phyloP scores from a whole-genome alignment of 129 eudicot species.

The Centella asiatica region DNA sequence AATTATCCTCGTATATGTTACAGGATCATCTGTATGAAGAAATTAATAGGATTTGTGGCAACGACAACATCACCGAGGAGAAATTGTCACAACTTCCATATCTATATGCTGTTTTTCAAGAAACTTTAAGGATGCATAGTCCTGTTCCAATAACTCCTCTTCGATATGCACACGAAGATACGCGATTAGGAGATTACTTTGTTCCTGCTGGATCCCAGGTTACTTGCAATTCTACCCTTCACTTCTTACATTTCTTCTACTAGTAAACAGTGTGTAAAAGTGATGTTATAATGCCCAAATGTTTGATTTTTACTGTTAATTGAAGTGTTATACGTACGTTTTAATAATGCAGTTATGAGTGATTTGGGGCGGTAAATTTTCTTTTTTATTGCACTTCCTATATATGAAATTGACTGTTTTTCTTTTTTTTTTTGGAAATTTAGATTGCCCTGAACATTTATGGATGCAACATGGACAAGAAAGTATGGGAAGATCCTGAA shows the following conservation, averaged over 20 bases:
- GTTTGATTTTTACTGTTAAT: no score
- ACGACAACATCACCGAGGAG: slow-evolving; percentile 28
- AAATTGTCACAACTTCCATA: slow-evolving; percentile 40
- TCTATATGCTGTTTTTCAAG: slow-evolving; percentile 44
- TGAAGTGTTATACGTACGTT: no score
- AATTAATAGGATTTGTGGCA: slow-evolving; percentile 35
- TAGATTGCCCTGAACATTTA: slow-evolving; percentile 36
- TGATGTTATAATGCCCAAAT: no score
- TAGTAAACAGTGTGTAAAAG: no score
- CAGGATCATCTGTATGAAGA: slow-evolving; percentile 30
- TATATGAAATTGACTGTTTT: no score
- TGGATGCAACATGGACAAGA: slow-evolving; percentile 50
- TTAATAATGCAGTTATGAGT: neutral
- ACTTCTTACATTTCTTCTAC: neutral
- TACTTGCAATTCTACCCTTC: neutral
- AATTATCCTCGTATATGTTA: neutral
- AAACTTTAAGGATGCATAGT: slow-evolving; percentile 45
- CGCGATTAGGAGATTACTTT: slow-evolving; percentile 42
- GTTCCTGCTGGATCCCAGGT: slow-evolving; percentile 56
- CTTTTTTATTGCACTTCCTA: no score
- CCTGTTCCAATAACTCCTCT: slow-evolving; percentile 46
- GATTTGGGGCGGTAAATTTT: neutral
- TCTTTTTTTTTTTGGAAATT: neutral
- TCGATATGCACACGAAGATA: slow-evolving; percentile 41
- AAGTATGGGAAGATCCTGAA: slow-evolving; percentile 43